Base-by-base conservation (phyloP, 192 early-diverging fungal species). In the Umbelopsis isabellina region DNA sequence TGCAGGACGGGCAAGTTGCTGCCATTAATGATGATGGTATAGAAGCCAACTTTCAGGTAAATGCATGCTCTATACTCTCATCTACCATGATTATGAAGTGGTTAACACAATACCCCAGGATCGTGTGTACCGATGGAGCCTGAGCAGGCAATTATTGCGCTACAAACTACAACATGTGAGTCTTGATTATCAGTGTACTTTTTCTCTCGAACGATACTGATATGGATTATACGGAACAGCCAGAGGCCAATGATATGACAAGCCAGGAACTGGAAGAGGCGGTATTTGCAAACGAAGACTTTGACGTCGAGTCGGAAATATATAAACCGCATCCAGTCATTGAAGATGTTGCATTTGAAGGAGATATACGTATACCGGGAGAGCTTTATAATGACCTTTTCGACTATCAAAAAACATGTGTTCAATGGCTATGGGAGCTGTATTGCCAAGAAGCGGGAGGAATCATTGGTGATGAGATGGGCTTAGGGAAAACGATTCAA, bases 391-490 rank as follows among this genome's bases (percentile, higher is more conserved):
- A 75, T 16, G 83, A 85, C 21, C 80, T 99, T 3, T 94, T 99
- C 70, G 94, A 91, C 53, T 98, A 99, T 75, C 97, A 99, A 78
- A 87, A 88, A 69, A 91, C 93, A 20, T 80, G 79, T 50, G 73
- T 91, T 7, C 81, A 84, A 30, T 99, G 97, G 97, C 79, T 99
- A 44, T 92, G 88, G 87, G 92, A 95, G 66, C 80, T 98, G 49
- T 91, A 96, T 76, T 81, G 82, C 50, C 94, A 96, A 74, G 84
- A 93, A 45, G 88, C 90, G 0, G 97, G 97, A 2, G 97, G 97
- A 0, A 92, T 98, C 23, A 81, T 97, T 23, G 95, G 94, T 23
- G 96, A 97, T 79, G 94, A 97, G 75, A 97, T 98, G 96, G 95
- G 95, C 1, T 76, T 97, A 1, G 97, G 97, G 11, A 98, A 98